Evolutionary conservation across 2,329 filamentous ascomycete species (phyloP), one percentile per base, ranked within the genome.

Genomic region (Madurella fahalii): DNA sequence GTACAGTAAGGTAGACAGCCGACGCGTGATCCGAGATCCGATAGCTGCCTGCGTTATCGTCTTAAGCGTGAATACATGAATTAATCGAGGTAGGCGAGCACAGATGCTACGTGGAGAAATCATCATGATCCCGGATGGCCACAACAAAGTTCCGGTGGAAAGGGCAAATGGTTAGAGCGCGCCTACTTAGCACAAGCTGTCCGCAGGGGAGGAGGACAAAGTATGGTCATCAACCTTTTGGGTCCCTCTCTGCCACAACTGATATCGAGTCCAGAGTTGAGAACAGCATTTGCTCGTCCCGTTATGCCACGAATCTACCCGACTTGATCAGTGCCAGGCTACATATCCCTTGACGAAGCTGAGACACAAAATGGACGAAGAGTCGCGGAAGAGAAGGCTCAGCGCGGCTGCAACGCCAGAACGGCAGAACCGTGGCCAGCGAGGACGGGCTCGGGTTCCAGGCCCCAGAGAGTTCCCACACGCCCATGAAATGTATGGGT

Each of bases 401-500:
- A 37, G 13, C 13, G 34, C 17, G 9, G 5, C 45, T 15, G 25
- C 16, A 8, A n/a, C 32, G 16, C 12, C 53, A 34, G 25, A 37
- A 9, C 8, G 42, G 47, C 43, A 45, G 44, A 42, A 12, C 31
- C 47, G 45, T 12, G 32, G 30, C 31, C 18, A 40, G 30, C 43
- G 18, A 43, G 45, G 20, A 5, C 34, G 34, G 13, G 34, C 2
- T 50, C 55, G 48, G 48, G 47, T 12, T 32, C 40, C 44, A 50
- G 20, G 30, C 40, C n/a, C 13, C 34, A 40, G 39, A 37, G 34
- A 37, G 20, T 34, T 41, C 11, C 31, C 41, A 4, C n/a, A 15
- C 39, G 31, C 32, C 18, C 13, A 20, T 13, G 46, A 42, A 8
- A 53, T 52, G 54, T 57, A 53, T 53, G 42, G 54, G 31, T 54